phyloP scores from a whole-genome alignment of 176 grass and related monocot genomes.

The Zoysia pacifica region DNA sequence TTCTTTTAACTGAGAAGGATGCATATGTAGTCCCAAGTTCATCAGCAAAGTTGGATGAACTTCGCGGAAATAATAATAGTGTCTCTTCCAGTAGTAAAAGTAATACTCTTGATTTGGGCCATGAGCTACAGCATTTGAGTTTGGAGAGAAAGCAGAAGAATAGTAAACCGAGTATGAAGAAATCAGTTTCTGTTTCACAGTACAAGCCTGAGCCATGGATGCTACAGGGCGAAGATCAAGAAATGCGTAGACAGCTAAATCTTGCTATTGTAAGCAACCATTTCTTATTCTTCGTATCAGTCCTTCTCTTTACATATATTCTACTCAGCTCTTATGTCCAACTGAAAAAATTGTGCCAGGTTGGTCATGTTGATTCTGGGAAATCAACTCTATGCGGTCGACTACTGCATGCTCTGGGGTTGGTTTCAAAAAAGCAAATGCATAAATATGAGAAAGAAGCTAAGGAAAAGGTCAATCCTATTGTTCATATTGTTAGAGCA shows the following conservation, averaged over 20 bases:
- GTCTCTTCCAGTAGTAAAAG: slow-evolving; percentile 33
- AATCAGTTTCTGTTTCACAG: slow-evolving; percentile 42
- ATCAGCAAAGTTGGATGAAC: slow-evolving; percentile 26
- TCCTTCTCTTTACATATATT: slow-evolving; percentile 1
- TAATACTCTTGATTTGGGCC: slow-evolving; percentile 38
- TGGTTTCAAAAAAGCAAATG: slow-evolving; percentile 85
- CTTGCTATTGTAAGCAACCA: slow-evolving; percentile 77
- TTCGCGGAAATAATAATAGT: slow-evolving; percentile 25
- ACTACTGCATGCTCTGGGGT: slow-evolving; percentile 67
- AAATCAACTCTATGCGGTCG: slow-evolving; percentile 90
- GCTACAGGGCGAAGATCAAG: slow-evolving; percentile 53
- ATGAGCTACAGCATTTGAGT: slow-evolving; percentile 59
- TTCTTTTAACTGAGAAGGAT: slow-evolving; percentile 33
- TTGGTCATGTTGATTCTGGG: slow-evolving; percentile 92
- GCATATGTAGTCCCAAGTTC: slow-evolving; percentile 11
- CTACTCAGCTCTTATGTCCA: not conserved
- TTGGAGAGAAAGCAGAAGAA: slow-evolving; percentile 52
- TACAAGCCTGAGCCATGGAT: slow-evolving; percentile 94
- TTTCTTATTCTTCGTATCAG: slow-evolving; percentile 1
- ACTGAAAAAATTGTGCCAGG: slow-evolving; percentile 52
- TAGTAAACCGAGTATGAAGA: slow-evolving; percentile 52
- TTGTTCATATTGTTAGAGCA: slow-evolving; percentile 9
- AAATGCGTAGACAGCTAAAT: slow-evolving; percentile 65
- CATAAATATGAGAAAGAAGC: slow-evolving; percentile 94
- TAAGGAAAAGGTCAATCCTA: slow-evolving; percentile 74